Evolutionary conservation across 441 rosid species (phyloP).

Genomic region (Populus hybrid): DNA sequence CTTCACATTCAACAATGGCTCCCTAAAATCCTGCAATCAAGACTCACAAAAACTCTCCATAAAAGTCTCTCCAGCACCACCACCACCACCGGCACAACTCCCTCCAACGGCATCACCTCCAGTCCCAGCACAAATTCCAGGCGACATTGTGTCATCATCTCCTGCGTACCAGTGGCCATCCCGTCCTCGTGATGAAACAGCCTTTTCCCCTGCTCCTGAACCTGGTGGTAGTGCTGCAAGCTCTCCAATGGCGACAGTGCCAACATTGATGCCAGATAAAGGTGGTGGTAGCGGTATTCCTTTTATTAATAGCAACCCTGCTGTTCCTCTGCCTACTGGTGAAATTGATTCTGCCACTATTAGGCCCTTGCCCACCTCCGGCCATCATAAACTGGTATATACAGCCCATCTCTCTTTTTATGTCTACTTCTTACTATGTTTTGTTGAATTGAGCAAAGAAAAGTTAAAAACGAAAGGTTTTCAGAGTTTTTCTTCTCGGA

Average conservation of each 20-base stretch:
- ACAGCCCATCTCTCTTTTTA: neutral
- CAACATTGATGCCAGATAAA: constrained; percentile 49
- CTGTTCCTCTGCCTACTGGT: constrained; percentile 91
- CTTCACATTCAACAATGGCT: constrained; percentile 76
- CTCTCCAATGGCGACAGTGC: constrained; percentile 35
- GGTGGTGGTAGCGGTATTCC: constrained; percentile 58
- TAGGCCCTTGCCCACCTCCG: constrained; percentile 61
- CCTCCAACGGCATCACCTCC: constrained; percentile 41
- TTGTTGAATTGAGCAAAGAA: no score
- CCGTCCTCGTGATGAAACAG: constrained; percentile 53
- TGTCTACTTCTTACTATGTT: neutral
- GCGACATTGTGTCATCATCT: constrained; percentile 57
- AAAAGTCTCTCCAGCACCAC: constrained; percentile 42
- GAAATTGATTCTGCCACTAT: constrained; percentile 90
- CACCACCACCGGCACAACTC: neutral
- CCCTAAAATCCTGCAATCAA: constrained; percentile 45
- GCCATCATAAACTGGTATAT: constrained; percentile 36
- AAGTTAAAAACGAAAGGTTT: no score
- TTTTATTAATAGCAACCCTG: constrained; percentile 85
- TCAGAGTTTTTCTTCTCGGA: no score
- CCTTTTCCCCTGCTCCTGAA: constrained; percentile 52
- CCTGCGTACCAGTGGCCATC: constrained; percentile 65
- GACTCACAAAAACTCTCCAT: constrained; percentile 54
- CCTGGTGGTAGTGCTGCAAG: constrained; percentile 30
- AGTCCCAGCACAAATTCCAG: constrained; percentile 40